Percentiles rank a stretch among this genome's conserved stretches.
Evolutionary conservation across 1,284 basidiomycete species (phyloP).

Genomic region (Rhodotorula mucilaginosa): DNA sequence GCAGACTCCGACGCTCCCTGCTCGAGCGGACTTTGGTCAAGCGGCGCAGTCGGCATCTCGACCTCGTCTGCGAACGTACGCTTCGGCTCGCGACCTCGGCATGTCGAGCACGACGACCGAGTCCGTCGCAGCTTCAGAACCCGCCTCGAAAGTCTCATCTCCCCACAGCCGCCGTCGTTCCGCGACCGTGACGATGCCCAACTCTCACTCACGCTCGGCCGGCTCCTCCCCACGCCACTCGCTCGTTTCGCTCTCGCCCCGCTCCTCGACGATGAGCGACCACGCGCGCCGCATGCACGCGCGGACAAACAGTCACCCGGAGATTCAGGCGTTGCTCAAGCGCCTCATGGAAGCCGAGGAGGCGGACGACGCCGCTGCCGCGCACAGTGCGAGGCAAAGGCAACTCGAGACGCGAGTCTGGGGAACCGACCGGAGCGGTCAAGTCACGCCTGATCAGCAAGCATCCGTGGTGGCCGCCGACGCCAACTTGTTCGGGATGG

Average conservation of each 20-base stretch:
- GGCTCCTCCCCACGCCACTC: constrained; percentile 3
- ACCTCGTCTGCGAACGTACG: constrained; percentile 32
- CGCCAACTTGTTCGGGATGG: no score
- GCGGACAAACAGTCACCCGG: constrained; percentile 30
- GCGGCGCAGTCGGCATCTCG: background rate
- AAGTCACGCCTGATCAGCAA: background rate
- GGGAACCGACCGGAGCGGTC: background rate
- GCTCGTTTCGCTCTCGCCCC: background rate
- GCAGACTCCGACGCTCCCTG: background rate
- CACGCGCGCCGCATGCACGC: constrained; percentile 3
- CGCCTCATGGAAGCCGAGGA: constrained; percentile 20
- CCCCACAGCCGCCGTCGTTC: constrained; percentile 13
- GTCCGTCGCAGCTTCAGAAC: background rate
- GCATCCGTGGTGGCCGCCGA: background rate
- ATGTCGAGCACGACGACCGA: constrained; percentile 13
- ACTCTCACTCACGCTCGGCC: background rate
- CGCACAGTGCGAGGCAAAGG: background rate
- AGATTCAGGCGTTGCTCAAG: constrained; percentile 22
- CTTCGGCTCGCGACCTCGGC: constrained; percentile 35
- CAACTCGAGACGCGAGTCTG: constrained; percentile 29
- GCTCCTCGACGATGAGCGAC: background rate
- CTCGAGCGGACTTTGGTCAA: background rate
- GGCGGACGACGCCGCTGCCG: background rate
- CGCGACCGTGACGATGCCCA: background rate
- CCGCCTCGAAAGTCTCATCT: background rate